A percentile compares a stretch with the other conserved stretches of the same genome.
Evolutionary conservation across 306 rosid genomes (phyloP).

Genomic region (Glycyrrhiza uralensis): DNA sequence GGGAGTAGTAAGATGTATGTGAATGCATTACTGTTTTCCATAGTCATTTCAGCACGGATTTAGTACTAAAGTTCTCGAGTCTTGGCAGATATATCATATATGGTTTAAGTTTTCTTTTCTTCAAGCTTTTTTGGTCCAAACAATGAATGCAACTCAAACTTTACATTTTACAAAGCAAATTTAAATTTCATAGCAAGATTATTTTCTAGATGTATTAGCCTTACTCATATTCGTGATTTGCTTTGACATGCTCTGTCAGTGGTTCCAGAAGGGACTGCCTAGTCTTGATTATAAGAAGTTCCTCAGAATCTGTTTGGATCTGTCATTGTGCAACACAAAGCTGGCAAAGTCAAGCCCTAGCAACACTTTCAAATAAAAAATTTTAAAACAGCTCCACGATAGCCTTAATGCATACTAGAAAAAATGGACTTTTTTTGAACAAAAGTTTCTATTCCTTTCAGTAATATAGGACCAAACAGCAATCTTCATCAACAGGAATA

Average conservation of each 20-base stretch:
- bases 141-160: background rate
- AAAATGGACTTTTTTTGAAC: background rate
- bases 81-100: background rate
- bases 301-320: conserved; percentile 84
- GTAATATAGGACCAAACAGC: conserved; percentile 3
- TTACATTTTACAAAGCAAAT: background rate
- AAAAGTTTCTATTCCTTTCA: background rate
- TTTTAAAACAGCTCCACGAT: background rate
- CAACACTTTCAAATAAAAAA: background rate
- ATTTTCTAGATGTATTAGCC: conserved; percentile 19
- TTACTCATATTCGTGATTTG: conserved; percentile 87
- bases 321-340: conserved; percentile 31
- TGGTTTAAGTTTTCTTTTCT: background rate
- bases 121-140: conserved; percentile 12
- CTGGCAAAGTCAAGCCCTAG: conserved; percentile 10
- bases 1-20: conserved; percentile 4
- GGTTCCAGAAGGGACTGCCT: conserved; percentile 89
- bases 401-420: background rate
- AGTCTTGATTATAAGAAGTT: conserved; percentile 83
- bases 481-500: background rate
- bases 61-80: background rate
- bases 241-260: conserved; percentile 73
- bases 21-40: background rate
- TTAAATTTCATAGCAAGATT: background rate
- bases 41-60: background rate